Evolutionary conservation across 106 monocot species (phyloP).

Genomic region (Dioscorea alata): DNA sequence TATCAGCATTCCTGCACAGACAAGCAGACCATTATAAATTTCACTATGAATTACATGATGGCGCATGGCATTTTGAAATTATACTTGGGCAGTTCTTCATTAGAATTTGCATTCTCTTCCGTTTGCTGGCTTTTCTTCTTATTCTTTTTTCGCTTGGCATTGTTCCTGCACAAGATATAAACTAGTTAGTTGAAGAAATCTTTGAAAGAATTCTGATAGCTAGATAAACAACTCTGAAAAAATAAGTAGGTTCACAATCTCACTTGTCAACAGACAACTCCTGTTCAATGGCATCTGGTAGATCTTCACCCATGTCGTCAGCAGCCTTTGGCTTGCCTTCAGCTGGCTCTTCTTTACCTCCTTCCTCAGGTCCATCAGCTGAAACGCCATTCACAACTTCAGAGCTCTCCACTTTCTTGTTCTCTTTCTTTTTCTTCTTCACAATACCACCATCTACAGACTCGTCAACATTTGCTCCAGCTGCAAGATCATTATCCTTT

Average conservation of each 20-base stretch:
- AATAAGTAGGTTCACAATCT: conserved; percentile 3
- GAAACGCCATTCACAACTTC: conserved; percentile 6
- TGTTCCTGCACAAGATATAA: background rate
- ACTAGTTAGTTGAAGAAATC: background rate
- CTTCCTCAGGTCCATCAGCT: conserved; percentile 6
- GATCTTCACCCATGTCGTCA: conserved; percentile 3
- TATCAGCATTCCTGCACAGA: conserved; percentile 14
- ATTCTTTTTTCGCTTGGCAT: conserved; percentile 36
- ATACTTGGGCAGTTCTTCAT: no score
- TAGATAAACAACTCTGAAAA: no score
- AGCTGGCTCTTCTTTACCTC: conserved; percentile 6
- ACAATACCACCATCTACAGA: conserved; percentile 15
- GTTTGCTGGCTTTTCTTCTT: conserved; percentile 24
- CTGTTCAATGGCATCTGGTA: conserved; percentile 1
- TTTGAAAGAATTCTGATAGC: no score
- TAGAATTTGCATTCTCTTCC: background rate
- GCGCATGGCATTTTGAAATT: no score
- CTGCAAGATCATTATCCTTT: background rate
- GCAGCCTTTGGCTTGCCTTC: background rate
- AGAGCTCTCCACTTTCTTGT: conserved; percentile 19
- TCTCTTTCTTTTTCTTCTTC: conserved; percentile 41
- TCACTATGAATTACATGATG: no score
- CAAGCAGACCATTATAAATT: no score
- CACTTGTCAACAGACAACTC: conserved; percentile 20
- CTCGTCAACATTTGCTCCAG: background rate